These are phyloP conservation scores for Solanum appendiculatum DNA, from an alignment of 257 asterid genomes.

Conservation along the genomic window DNA sequence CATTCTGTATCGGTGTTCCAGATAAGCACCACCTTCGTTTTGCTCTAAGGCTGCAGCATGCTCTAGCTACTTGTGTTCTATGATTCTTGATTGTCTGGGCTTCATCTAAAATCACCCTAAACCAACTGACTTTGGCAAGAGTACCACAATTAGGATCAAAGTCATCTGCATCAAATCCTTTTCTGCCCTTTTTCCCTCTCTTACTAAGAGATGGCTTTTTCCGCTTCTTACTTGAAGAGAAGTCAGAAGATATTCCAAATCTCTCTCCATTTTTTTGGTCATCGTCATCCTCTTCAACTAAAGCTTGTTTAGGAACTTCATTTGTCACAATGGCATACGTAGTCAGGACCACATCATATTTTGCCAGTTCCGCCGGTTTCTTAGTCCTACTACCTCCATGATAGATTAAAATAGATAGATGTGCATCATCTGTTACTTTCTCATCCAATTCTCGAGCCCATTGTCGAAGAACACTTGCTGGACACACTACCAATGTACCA, in stretches of 20 bases:
- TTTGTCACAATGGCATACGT: conserved; percentile 88
- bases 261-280: conserved; percentile 59
- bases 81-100: conserved; percentile 96
- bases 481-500: conserved; percentile 94
- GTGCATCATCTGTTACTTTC: conserved; percentile 48
- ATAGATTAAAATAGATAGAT: conserved; percentile 56
- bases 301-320: conserved; percentile 90
- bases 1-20: conserved; percentile 97
- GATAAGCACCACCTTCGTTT: conserved; percentile 98
- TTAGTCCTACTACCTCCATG: conserved; percentile 87
- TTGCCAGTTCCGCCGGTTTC: conserved; percentile 63
- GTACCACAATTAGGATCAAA: conserved; percentile 73
- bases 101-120: conserved; percentile 92
- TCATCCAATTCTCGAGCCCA: conserved; percentile 91
- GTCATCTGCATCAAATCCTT: conserved; percentile 38
- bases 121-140: conserved; percentile 84
- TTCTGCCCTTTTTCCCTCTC: conserved; percentile 61
- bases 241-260: conserved; percentile 68
- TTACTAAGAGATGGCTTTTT: conserved; percentile 48
- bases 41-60: conserved; percentile 98
- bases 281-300: conserved; percentile 76
- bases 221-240: conserved; percentile 44
- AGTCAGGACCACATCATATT: conserved; percentile 77
- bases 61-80: conserved; percentile 95
- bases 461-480: conserved; percentile 97